Evolutionary conservation across 441 rosid genomes (phyloP).

Genomic region (Omphalea diandra): DNA sequence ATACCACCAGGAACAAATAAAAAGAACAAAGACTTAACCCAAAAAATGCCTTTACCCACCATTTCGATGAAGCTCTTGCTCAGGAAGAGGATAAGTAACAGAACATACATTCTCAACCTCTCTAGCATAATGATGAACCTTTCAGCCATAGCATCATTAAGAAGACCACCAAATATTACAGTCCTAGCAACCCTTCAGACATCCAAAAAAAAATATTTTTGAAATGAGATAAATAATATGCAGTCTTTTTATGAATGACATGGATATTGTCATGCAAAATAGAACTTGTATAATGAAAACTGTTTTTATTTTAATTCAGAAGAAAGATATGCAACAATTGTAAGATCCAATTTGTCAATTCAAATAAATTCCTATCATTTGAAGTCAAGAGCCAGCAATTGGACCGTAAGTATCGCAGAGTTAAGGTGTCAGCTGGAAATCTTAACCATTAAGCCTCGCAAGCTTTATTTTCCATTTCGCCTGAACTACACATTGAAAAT

Average conservation of each 20-base stretch:
- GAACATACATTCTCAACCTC: constrained; percentile 76
- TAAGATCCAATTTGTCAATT: constrained; percentile 2
- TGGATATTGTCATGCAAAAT: not conserved
- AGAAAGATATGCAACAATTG: not conserved
- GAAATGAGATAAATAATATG: constrained; percentile 7
- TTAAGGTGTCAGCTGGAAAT: not conserved
- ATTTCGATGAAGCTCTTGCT: constrained; percentile 61
- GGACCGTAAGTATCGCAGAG: not conserved
- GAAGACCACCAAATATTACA: constrained; percentile 87
- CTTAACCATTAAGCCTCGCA: not conserved
- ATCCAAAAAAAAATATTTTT: constrained; percentile 25
- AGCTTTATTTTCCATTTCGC: not conserved
- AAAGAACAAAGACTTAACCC: not conserved
- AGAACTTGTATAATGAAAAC: not conserved
- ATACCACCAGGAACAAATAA: too few relatives aligned
- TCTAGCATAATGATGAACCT: constrained; percentile 58
- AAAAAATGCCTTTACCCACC: constrained; percentile 64
- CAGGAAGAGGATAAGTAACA: constrained; percentile 77
- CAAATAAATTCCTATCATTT: not conserved
- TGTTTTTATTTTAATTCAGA: not conserved
- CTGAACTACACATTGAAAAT: not conserved
- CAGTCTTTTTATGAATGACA: constrained; percentile 6
- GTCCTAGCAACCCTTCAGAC: constrained; percentile 89
- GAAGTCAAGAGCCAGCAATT: not conserved
- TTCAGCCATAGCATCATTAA: constrained; percentile 65